phyloP scores from a whole-genome alignment of 257 asterid genomes.

The Apocynum venetum region DNA sequence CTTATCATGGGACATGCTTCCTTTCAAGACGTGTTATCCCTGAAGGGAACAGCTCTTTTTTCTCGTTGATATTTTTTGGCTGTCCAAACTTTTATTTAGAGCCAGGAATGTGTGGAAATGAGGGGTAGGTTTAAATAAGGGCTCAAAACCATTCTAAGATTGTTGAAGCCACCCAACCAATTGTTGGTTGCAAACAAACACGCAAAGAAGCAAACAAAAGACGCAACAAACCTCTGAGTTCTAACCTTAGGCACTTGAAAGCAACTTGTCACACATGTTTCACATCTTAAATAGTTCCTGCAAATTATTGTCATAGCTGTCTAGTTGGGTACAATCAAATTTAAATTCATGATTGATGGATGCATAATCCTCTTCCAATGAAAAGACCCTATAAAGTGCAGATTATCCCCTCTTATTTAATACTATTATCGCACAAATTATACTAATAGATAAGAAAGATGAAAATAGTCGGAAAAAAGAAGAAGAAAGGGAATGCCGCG shows the following conservation, averaged over 20 bases:
- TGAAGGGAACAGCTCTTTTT: not conserved
- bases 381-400: not conserved
- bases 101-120: constrained; percentile 12
- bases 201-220: constrained; percentile 11
- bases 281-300: not conserved
- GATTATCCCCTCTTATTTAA: too few species aligned
- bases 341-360: not conserved
- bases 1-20: not conserved
- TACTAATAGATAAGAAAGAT: too few species aligned
- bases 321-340: not conserved
- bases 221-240: constrained; percentile 14
- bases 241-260: constrained; percentile 6
- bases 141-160: not conserved
- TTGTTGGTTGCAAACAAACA: constrained; percentile 17
- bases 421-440: too few species aligned
- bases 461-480: too few species aligned
- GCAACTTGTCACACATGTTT: constrained; percentile 4
- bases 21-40: not conserved
- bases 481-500: too few species aligned
- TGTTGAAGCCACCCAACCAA: not conserved
- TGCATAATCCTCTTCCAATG: not conserved
- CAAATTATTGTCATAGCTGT: constrained; percentile 3
- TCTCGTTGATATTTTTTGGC: not conserved
- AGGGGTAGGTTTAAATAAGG: not conserved
- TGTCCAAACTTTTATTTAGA: not conserved